Evolutionary conservation across 1,284 basidiomycete species (phyloP).

Genomic region (Abortiporus biennis): DNA sequence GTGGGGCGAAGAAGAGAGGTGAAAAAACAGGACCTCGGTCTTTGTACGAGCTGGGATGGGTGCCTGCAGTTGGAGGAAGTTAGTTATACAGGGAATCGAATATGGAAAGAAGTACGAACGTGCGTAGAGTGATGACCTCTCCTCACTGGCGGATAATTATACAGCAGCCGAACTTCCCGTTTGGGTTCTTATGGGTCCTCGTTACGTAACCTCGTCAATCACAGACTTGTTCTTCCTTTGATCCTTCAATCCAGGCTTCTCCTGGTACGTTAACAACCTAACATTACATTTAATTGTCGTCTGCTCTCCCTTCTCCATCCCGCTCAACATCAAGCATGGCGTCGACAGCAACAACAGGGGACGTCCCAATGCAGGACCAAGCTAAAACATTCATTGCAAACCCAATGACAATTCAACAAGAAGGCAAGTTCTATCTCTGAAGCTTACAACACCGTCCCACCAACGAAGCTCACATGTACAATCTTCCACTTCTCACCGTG

Average conservation of each 20-base stretch:
- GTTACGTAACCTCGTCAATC: too few relatives aligned
- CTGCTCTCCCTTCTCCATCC: neutral
- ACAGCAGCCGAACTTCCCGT: too few relatives aligned
- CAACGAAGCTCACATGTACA: neutral
- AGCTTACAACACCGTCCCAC: neutral
- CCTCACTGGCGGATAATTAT: too few relatives aligned
- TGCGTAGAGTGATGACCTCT: too few relatives aligned
- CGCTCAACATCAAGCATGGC: neutral
- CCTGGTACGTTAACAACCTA: neutral
- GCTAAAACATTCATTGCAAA: conserved; percentile 27
- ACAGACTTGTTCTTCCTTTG: too few relatives aligned
- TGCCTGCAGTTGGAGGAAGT: too few relatives aligned
- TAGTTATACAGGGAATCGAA: too few relatives aligned
- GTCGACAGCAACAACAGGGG: neutral
- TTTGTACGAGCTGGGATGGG: too few relatives aligned
- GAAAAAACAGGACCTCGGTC: neutral
- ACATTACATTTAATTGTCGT: neutral
- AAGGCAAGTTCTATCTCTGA: conserved; percentile 37
- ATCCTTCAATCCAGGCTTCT: too few relatives aligned
- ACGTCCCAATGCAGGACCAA: too few relatives aligned
- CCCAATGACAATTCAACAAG: conserved; percentile 56
- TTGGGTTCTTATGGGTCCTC: too few relatives aligned
- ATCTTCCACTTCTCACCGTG: neutral
- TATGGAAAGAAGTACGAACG: too few relatives aligned
- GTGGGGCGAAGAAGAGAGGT: conserved; percentile 9